A percentile compares a stretch with the other conserved stretches of the same genome.
Conservation (phyloP, 176 grass and related monocot species). For the Oryza punctata region DNA sequence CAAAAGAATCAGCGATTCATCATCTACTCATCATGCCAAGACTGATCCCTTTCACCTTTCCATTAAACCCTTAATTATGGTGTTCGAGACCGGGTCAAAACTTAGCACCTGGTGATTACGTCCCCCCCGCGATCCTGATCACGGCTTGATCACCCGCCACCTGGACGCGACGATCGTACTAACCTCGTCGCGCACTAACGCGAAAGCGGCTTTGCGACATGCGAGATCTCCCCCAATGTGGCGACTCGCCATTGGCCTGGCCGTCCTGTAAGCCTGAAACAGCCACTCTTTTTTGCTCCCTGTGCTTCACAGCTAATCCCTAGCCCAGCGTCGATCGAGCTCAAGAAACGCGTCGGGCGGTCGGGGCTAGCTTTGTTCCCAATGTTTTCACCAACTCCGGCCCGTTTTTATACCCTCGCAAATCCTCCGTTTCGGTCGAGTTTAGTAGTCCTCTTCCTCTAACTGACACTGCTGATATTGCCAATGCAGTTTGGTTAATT, state of each 20-base stretch:
- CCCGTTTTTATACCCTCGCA: constrained; percentile 40
- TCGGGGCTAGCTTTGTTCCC: background rate
- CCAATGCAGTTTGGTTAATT: background rate
- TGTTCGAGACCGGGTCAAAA: constrained; percentile 49
- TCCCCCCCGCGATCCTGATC: background rate
- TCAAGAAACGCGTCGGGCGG: constrained; percentile 34
- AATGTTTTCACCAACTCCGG: constrained; percentile 53
- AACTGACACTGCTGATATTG: background rate
- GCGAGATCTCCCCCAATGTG: constrained; percentile 28
- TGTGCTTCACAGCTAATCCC: constrained; percentile 81
- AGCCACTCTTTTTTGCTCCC: constrained; percentile 25
- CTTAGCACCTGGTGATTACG: too few relatives aligned
- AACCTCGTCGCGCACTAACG: constrained; percentile 50
- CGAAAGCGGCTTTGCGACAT: constrained; percentile 27
- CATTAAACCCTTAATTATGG: constrained; percentile 14
- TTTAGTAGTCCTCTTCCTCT: background rate
- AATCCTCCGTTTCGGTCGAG: constrained; percentile 17
- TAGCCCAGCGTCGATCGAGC: constrained; percentile 43
- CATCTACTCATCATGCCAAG: background rate
- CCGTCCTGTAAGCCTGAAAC: constrained; percentile 1
- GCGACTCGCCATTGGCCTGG: constrained; percentile 26
- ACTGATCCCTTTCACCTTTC: constrained; percentile 17
- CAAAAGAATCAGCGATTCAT: constrained; percentile 40
- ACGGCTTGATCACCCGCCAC: background rate
- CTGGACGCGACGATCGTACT: constrained; percentile 26